These are phyloP conservation scores for Populus hybrid DNA, from an alignment of 441 rosid species.

Conservation along the genomic window DNA sequence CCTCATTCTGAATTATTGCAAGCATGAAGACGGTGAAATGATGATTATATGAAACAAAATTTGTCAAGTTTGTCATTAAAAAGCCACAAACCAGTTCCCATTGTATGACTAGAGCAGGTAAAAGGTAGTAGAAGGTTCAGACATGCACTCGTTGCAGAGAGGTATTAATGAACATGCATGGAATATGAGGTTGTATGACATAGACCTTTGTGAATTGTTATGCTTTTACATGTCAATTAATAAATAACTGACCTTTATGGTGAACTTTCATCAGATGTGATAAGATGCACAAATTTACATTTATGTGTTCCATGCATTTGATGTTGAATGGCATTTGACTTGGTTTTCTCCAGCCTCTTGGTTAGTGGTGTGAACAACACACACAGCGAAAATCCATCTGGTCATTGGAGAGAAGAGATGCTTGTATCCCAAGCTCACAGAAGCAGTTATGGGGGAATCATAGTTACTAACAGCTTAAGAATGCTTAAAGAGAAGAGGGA, in stretches of 20 bases:
- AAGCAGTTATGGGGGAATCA: constrained; percentile 57
- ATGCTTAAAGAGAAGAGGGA: constrained; percentile 92
- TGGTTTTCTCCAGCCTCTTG: constrained; percentile 12
- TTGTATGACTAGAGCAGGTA: not conserved
- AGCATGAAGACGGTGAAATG: not conserved
- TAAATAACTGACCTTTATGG: not conserved
- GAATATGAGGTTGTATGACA: not conserved
- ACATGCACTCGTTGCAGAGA: not conserved
- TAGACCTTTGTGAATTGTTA: not conserved
- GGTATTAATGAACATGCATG: not conserved
- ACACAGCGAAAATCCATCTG: constrained; percentile 38
- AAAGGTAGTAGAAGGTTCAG: not conserved
- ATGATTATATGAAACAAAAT: not conserved
- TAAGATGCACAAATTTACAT: not conserved
- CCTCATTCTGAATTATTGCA: not conserved
- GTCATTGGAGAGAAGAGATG: constrained; percentile 41
- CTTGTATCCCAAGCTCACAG: constrained; percentile 44
- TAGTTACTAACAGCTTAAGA: constrained; percentile 71
- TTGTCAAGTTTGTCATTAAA: not conserved
- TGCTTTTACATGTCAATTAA: not conserved
- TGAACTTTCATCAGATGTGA: not conserved
- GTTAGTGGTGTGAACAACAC: constrained; percentile 25
- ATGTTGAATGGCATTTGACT: constrained; percentile 28
- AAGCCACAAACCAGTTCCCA: not conserved
- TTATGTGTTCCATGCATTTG: not conserved